These are phyloP conservation scores for Macadamia tetraphylla DNA, from an alignment of 164 flowering plant species.

Conservation along the genomic window DNA sequence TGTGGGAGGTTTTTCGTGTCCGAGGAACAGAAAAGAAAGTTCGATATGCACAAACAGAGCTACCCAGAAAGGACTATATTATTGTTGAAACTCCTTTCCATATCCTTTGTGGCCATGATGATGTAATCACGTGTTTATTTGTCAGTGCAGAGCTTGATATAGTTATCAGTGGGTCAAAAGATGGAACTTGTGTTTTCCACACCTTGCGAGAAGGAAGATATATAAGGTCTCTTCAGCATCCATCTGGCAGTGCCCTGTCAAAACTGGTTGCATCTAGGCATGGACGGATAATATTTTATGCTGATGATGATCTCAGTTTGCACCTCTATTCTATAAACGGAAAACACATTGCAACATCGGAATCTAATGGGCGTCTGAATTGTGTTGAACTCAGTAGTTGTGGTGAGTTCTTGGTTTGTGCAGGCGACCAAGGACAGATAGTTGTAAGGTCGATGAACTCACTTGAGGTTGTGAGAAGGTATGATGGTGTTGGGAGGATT, in stretches of 20 bases:
- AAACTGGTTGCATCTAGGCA: constrained; percentile 86
- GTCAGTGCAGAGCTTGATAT: constrained; percentile 86
- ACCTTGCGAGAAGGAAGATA: constrained; percentile 85
- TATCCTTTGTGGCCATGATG: constrained; percentile 97
- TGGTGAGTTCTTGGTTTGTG: constrained; percentile 89
- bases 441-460: constrained; percentile 86
- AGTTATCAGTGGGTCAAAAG: constrained; percentile 95
- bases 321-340: constrained; percentile 88
- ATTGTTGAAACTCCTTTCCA: constrained; percentile 82
- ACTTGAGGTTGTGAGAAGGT: constrained; percentile 67
- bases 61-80: constrained; percentile 60
- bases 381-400: constrained; percentile 79
- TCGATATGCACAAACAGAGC: constrained; percentile 48
- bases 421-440: constrained; percentile 96
- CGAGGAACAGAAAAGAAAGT: constrained; percentile 53
- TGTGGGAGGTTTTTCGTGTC: constrained; percentile 74
- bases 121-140: constrained; percentile 81
- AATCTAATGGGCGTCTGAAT: constrained; percentile 89
- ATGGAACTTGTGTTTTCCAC: constrained; percentile 94
- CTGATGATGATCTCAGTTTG: constrained; percentile 83
- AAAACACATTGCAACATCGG: constrained; percentile 72
- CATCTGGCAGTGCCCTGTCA: constrained; percentile 71
- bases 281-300: constrained; percentile 70
- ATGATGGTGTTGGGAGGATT: constrained; percentile 73
- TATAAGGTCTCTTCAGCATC: constrained; percentile 78